A percentile compares a stretch with the other conserved stretches of the same genome.
Conservation (phyloP, 2,329 filamentous ascomycete genomes). For the Fusarium graminum region DNA sequence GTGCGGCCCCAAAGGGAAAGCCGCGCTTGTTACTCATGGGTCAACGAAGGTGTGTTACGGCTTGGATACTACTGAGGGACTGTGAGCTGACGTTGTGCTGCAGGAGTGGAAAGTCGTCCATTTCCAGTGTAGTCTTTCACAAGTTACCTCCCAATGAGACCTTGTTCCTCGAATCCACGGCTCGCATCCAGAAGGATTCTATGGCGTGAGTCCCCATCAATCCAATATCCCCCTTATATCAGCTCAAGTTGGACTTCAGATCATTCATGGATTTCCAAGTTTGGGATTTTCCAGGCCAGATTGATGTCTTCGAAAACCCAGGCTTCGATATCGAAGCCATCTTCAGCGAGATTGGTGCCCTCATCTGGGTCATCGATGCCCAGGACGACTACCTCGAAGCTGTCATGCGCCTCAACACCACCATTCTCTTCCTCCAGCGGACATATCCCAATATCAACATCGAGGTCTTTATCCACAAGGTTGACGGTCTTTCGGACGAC, state of each 20-base stretch:
- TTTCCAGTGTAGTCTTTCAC: conserved; percentile 98
- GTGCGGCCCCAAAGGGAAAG: conserved; percentile 72
- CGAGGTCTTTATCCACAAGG: conserved; percentile 99
- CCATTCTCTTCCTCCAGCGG: conserved; percentile 89
- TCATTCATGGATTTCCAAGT: conserved; percentile 99
- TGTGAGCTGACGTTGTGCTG: conserved; percentile 9
- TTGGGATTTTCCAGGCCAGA: conserved; percentile 96
- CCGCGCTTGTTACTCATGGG: conserved; percentile 94
- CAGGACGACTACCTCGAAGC: conserved; percentile 98
- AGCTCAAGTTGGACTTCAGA: conserved; percentile 59
- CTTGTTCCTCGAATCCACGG: conserved; percentile 94
- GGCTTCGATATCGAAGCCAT: conserved; percentile 93
- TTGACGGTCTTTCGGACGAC: conserved; percentile 96
- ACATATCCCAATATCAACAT: conserved; percentile 95
- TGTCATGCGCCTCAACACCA: conserved; percentile 86
- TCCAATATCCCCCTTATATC: neutral
- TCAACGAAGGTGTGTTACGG: conserved; percentile 79
- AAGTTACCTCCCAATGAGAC: conserved; percentile 97
- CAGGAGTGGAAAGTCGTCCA: conserved; percentile 98
- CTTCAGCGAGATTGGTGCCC: conserved; percentile 91
- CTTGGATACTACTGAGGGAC: neutral
- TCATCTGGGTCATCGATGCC: conserved; percentile 99
- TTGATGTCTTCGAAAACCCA: conserved; percentile 88
- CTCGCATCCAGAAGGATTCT: conserved; percentile 91
- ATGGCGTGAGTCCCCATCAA: conserved; percentile 78